phyloP scores from a whole-genome alignment of 768 basidiomycete species.

The Agaricus blazei region DNA sequence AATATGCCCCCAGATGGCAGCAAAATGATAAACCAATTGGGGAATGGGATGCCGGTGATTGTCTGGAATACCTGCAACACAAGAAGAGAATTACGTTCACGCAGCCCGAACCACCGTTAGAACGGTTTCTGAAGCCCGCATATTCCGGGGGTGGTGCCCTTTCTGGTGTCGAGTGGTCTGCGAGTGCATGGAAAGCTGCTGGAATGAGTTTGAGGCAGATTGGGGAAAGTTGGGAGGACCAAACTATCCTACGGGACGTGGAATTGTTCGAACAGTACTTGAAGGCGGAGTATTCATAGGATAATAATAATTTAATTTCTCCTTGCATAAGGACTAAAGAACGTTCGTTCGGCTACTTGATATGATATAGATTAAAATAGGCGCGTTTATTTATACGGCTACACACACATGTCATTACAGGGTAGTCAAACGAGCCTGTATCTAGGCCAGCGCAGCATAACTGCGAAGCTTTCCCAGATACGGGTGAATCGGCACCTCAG shows the following conservation, averaged over 20 bases:
- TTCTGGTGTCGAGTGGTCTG: constrained; percentile 72
- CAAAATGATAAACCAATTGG: constrained; percentile 5
- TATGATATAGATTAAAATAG: no score
- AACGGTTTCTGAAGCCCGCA: constrained; percentile 31
- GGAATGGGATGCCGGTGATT: neutral
- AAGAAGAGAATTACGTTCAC: constrained; percentile 6
- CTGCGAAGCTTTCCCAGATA: no score
- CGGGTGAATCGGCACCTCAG: no score
- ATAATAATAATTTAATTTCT: no score
- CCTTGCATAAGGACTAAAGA: no score
- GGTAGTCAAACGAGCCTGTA: no score
- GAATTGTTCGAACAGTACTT: constrained; percentile 44
- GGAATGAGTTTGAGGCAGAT: constrained; percentile 41
- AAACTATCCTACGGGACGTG: constrained; percentile 46
- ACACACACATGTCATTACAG: no score
- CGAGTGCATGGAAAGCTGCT: constrained; percentile 58
- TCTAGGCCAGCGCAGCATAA: no score
- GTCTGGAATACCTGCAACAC: constrained; percentile 6
- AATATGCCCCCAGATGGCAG: constrained; percentile 7
- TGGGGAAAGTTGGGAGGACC: constrained; percentile 49
- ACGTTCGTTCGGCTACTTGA: no score
- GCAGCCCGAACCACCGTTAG: constrained; percentile 4
- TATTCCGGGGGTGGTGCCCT: constrained; percentile 47
- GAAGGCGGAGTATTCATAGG: constrained; percentile 13
- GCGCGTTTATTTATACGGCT: no score